Percentiles rank a stretch among this genome's conserved stretches.
Conservation (phyloP, 2,329 filamentous ascomycete genomes). For the Venturia nashicola region DNA sequence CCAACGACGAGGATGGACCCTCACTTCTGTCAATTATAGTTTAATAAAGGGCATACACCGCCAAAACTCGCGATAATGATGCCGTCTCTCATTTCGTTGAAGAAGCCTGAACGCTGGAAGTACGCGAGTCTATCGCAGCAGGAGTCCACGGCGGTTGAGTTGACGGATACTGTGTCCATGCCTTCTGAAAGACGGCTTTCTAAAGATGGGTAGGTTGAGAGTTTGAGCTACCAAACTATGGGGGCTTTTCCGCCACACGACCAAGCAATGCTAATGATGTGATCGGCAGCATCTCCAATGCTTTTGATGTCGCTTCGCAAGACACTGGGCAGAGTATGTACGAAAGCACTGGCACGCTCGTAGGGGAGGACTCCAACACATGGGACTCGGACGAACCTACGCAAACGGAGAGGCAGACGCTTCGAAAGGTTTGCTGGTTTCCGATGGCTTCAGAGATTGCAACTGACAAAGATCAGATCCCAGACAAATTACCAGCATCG, state of each 20-base stretch:
- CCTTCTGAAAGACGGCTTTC: conserved; percentile 3
- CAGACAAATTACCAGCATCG: conserved; percentile 32
- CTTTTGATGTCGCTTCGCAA: neutral
- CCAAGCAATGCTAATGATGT: neutral
- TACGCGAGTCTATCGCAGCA: conserved; percentile 2
- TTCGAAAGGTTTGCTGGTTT: conserved; percentile 17
- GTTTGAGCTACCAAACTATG: neutral
- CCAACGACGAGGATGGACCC: neutral
- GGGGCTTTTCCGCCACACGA: neutral
- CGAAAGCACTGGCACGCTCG: neutral
- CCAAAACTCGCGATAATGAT: neutral
- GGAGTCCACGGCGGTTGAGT: conserved; percentile 1
- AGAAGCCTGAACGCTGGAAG: conserved; percentile 1
- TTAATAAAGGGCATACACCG: neutral
- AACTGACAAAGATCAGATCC: conserved; percentile 15
- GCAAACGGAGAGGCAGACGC: neutral
- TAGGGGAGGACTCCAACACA: neutral
- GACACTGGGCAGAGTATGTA: neutral
- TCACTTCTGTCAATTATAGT: neutral
- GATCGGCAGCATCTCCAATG: neutral
- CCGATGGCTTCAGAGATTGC: neutral
- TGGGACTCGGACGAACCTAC: conserved; percentile 9
- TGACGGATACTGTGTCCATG: neutral
- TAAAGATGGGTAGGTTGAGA: neutral
- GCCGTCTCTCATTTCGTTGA: neutral